Base-by-base conservation (phyloP, 805 yeast species). In the Candida succiphila region DNA sequence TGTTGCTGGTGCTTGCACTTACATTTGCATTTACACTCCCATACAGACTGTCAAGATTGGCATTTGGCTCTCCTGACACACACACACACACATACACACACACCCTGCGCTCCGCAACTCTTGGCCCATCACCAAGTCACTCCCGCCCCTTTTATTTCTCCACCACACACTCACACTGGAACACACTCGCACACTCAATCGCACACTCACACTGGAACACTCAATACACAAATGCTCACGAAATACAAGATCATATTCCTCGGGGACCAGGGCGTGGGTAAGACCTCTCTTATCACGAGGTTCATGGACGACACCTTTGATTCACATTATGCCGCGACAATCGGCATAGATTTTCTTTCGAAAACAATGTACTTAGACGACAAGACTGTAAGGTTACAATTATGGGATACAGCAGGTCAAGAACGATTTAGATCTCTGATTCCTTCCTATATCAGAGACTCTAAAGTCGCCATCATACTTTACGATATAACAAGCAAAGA, bases 361-460 rank as follows among this genome's bases (percentile, higher is more conserved):
- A 89, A 63, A 54, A 87, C 96, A 4, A 85, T 86, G 94, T 92
- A 92, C 56, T 65, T 92, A 32, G 96, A 94, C 45, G 97, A 92
- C 57, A 87, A 89, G 45, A 92, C 98, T 3, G 84, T 92, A 27
- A 71, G 98, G 48, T 68, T 92, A 41, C 98, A 92, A 61, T 63
- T 92, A 37, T 92, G 98, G 97, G 97, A 88, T 55, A 88, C 97
- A 4, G 95, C 95, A 1, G 96, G 97, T 13, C 97, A 88, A 60
- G 98, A 92, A 57, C 65, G 98, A 46, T 92, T 92, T 65, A 69
- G 97, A 51, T 82, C 95, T 14, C 70, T 92, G 54, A 89, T 92
- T 37, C 98, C 98, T 3, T 81, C 95, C 9, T 92, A 92, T 52
- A 92, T 92, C 39, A 70, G 98, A 46, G 98, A 92, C 57, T 82